Percentiles rank a stretch among this genome's conserved stretches.
Evolutionary conservation across 495 filamentous ascomycete genomes (phyloP).

Genomic region (Xylaria sp.): DNA sequence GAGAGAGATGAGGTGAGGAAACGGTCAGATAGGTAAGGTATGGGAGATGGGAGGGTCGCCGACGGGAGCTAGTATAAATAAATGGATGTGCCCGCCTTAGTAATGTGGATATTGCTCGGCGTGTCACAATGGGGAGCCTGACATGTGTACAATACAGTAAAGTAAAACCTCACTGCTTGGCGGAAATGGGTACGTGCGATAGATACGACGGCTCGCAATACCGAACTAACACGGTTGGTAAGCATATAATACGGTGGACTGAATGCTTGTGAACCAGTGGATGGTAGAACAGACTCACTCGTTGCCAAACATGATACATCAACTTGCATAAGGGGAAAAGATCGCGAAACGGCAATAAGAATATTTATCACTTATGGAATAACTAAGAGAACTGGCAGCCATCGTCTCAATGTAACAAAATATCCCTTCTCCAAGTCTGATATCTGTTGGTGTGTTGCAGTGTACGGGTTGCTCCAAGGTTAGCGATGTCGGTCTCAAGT

Average conservation of each 20-base stretch:
- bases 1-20: slow-evolving; percentile 7
- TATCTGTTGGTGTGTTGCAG: background rate
- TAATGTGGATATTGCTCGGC: background rate
- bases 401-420: background rate
- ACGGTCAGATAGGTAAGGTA: too few relatives aligned
- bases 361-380: background rate
- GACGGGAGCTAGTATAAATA: background rate
- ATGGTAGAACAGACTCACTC: background rate
- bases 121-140: background rate
- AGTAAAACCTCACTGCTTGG: background rate
- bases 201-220: background rate
- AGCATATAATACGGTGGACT: background rate
- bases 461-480: too few relatives aligned
- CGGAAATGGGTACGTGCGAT: background rate
- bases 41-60: background rate
- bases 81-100: background rate
- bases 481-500: background rate
- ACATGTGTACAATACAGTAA: too few relatives aligned
- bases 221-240: background rate
- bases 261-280: background rate
- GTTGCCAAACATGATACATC: background rate
- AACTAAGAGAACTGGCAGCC: background rate
- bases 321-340: background rate
- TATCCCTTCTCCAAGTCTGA: background rate
- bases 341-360: background rate